Percentiles rank a stretch among this genome's conserved stretches.
Conservation (phyloP, 2,329 filamentous ascomycete species). For the Talaromyces marneffei region DNA sequence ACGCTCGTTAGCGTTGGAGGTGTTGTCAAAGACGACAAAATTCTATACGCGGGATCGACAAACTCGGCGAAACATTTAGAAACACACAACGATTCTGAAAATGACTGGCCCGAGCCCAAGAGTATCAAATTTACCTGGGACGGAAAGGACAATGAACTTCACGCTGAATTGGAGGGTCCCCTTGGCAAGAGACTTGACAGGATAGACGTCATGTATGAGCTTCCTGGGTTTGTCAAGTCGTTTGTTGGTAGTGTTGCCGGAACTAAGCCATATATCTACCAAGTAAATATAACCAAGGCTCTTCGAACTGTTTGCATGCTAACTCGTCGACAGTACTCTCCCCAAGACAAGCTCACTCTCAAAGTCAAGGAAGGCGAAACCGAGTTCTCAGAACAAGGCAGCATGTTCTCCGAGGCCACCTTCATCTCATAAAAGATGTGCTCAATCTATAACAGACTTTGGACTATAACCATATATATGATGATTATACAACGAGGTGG, state of each 20-base stretch:
- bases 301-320: slow-evolving; percentile 9
- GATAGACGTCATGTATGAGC: slow-evolving; percentile 93
- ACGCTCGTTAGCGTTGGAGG: slow-evolving; percentile 79
- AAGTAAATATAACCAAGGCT: slow-evolving; percentile 51
- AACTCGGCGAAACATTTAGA: slow-evolving; percentile 65
- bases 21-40: slow-evolving; percentile 72
- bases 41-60: slow-evolving; percentile 64
- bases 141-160: slow-evolving; percentile 65
- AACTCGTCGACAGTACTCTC: slow-evolving; percentile 58
- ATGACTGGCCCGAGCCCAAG: slow-evolving; percentile 83
- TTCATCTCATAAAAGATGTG: slow-evolving; percentile 65
- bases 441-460: not conserved
- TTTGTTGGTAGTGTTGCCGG: slow-evolving; percentile 84
- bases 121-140: slow-evolving; percentile 70
- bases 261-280: slow-evolving; percentile 96
- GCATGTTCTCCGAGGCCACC: slow-evolving; percentile 83
- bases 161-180: slow-evolving; percentile 62
- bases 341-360: slow-evolving; percentile 60
- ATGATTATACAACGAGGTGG: not conserved
- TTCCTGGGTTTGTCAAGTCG: slow-evolving; percentile 90
- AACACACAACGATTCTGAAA: slow-evolving; percentile 65
- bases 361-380: slow-evolving; percentile 81
- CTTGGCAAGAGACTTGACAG: slow-evolving; percentile 69
- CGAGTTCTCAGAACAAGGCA: slow-evolving; percentile 70
- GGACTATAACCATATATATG: slow-evolving; percentile 5